Conservation (phyloP, 805 yeast genomes). For the Metschnikowia bowlesiae region DNA sequence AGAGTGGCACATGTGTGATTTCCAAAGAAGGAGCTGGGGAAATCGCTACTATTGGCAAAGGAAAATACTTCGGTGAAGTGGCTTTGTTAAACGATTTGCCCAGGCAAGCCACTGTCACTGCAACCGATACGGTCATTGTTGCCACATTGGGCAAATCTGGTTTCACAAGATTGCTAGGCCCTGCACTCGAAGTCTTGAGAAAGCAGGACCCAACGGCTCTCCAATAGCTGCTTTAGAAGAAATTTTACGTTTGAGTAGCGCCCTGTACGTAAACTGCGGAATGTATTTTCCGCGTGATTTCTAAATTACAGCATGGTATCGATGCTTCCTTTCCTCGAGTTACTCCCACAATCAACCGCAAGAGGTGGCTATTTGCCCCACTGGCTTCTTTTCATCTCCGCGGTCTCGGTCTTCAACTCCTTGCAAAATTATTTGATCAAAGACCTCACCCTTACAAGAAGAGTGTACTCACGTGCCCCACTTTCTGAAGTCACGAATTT, state of each 20-base stretch:
- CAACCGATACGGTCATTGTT: conserved; percentile 69
- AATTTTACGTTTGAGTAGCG: background rate
- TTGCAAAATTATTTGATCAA: conserved; percentile 71
- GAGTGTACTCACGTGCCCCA: conserved; percentile 58
- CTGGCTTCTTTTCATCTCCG: conserved; percentile 54
- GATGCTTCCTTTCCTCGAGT: conserved; percentile 18
- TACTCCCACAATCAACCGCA: conserved; percentile 17
- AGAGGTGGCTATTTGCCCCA: conserved; percentile 53
- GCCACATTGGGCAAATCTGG: conserved; percentile 93
- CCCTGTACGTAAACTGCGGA: background rate
- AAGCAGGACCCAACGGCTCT: conserved; percentile 72
- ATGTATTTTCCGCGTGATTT: background rate
- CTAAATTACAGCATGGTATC: background rate
- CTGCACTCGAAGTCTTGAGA: conserved; percentile 84
- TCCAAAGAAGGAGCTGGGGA: conserved; percentile 56
- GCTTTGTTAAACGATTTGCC: conserved; percentile 90
- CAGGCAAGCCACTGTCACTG: conserved; percentile 89
- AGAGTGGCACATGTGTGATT: conserved; percentile 80
- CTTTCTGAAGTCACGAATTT: conserved; percentile 41
- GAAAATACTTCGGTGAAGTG: conserved; percentile 95
- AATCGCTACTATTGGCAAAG: conserved; percentile 59
- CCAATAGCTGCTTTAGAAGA: conserved; percentile 1
- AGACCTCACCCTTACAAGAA: conserved; percentile 68
- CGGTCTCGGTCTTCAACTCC: conserved; percentile 90
- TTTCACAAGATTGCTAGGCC: conserved; percentile 90